Base-by-base conservation (phyloP, 139 green algal species). In the Coccomyxa sp. region DNA sequence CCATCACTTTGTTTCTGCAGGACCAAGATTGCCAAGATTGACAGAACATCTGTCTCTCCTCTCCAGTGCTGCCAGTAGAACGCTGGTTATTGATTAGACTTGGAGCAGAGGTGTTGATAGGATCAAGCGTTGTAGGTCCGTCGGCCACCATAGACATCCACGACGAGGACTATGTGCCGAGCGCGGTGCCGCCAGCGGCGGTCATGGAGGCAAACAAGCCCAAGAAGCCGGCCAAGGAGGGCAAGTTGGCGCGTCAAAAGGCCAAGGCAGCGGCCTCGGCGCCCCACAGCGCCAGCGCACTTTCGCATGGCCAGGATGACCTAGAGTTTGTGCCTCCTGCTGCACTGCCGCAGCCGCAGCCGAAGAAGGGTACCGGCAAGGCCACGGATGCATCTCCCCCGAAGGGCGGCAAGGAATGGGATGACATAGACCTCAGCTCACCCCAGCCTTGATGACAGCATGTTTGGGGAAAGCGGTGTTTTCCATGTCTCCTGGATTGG, bases 371-470 rank as follows among this genome's bases (percentile, higher is more conserved):
- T 71, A 9, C 63, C 18, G 63, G 63, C 63, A 71, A 71, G 63
- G 18, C 63, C 4, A 9, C 18, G 63, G 18, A 71, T 21, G 63
- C 63, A 9, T 51, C 38, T 51, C 38, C 38, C 38, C 38, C 38
- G 38, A 51, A 51, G 38, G 38, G 38, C 38, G 38, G 38, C 38
- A 71, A 71, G 63, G 63, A 71, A 25, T 71, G 63, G 63, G 21
- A 25, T 25, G 63, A 71, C 63, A 71, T 79, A 45, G 74, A 79
- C 30, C 28, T 79, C n/a, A 79, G 30, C 74, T 79, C 74, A 11
- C 28, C 74, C 15, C 74, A 79, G 74, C 74, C 74, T 28, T 79
- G 74, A 79, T 79, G 67, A n/a, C 67, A 76, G 27, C 27, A n/a
- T 76, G 67, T 76, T 9, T 76, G 38, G 38, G 38, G 38, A 51